Percentiles rank a stretch among this genome's conserved stretches.
Conservation (phyloP, 2,329 filamentous ascomycete species). For the Scedosporium aurantiacum region DNA sequence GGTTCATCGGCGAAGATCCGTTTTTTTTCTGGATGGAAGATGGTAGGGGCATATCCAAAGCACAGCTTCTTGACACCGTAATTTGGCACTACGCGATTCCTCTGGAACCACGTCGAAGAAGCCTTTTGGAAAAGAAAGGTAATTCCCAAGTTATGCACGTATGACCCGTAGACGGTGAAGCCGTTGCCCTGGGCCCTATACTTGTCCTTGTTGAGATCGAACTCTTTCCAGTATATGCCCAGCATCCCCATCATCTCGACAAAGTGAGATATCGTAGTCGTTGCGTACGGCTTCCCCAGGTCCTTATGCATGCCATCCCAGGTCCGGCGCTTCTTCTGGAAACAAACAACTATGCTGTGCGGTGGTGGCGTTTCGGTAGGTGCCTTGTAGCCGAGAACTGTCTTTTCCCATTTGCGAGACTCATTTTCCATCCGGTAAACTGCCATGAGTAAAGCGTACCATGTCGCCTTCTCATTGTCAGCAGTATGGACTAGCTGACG, state of each 20-base stretch:
- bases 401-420: constrained; percentile 34
- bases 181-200: constrained; percentile 47
- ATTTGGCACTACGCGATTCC: constrained; percentile 40
- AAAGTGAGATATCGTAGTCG: constrained; percentile 43
- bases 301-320: constrained; percentile 41
- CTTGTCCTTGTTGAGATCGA: constrained; percentile 37
- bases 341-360: constrained; percentile 32
- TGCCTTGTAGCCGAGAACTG: constrained; percentile 18
- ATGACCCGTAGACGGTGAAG: constrained; percentile 35
- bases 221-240: constrained; percentile 48
- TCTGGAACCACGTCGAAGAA: constrained; percentile 34
- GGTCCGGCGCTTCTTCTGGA: constrained; percentile 34
- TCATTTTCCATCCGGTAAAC: constrained; percentile 38
- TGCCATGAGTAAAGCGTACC: constrained; percentile 38
- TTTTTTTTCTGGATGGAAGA: constrained; percentile 33
- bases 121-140: constrained; percentile 43
- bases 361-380: constrained; percentile 14
- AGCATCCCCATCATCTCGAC: constrained; percentile 43
- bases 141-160: constrained; percentile 37
- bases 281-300: constrained; percentile 38
- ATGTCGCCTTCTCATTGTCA: constrained; percentile 45
- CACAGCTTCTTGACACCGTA: constrained; percentile 43
- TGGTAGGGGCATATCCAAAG: constrained; percentile 44
- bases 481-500: constrained; percentile 34
- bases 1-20: constrained; percentile 27